Evolutionary conservation across 192 early-diverging fungal genomes (phyloP), one percentile per base, ranked within the genome.

Genomic region (Dissophora globulifera): DNA sequence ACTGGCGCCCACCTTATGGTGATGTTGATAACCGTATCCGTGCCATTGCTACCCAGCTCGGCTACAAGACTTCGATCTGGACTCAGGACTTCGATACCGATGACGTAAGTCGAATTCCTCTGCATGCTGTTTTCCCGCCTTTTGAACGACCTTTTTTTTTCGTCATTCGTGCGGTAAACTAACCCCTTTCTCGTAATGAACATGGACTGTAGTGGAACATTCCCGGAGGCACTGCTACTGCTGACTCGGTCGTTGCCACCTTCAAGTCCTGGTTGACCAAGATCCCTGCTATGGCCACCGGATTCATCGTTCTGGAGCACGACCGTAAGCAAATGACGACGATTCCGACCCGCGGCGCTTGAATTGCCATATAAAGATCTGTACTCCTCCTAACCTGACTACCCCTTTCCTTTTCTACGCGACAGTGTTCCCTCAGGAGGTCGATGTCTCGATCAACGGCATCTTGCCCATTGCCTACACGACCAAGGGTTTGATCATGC

Each of bases 11-110:
- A 42, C 67, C 79, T 40, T 79, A 45, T 41, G 76, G 72, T 53
- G 82, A 85, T 76, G 80, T 82, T 22, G 81, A 85, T 58, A 81
- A 83, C 68, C 84, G 84, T 78, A 78, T 83, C 45, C 79, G 81
- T 38, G 68, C 58, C 62, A 83, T 85, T 48, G 82, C 79, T 11
- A 78, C 80, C 47, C 82, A 85, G 59, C 69, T 85, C 22, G 79
- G 74, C 29, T 78, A 64, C 55, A 87, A 81, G 46, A 79, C 83
- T n/a, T 72, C 83, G 20, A 78, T 87, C 25, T 87, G 85, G 85
- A 78, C 79, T 32, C 68, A 78, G 51, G 70, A 33, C 40, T 79
- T 82, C 56, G 86, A 87, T 56, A 85, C 84, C 29, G 67, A 84
- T 69, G 86, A 87, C 50, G 67, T 69, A 61, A 48, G 50, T 27